Evolutionary conservation across 768 basidiomycete genomes (phyloP).

Genomic region (Tylopilus felleus): DNA sequence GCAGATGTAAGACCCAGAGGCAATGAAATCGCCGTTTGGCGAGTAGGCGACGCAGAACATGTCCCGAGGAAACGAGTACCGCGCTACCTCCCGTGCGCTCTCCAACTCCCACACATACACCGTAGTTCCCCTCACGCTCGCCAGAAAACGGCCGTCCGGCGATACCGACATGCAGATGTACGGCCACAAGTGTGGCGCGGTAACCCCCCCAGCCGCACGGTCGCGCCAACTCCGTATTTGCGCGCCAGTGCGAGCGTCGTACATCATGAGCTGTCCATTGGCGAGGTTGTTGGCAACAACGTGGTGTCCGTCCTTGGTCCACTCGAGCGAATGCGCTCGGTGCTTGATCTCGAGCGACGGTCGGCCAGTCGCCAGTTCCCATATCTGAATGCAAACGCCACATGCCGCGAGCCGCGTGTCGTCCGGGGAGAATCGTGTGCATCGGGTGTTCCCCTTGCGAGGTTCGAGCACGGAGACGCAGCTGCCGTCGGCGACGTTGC

Average conservation of each 20-base stretch:
- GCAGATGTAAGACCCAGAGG: conserved; percentile 16
- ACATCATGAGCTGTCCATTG: conserved; percentile 25
- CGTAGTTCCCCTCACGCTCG: conserved; percentile 19
- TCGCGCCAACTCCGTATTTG: conserved; percentile 24
- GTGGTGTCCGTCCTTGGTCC: conserved; percentile 20
- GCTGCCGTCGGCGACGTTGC: conserved; percentile 11
- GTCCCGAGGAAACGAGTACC: conserved; percentile 21
- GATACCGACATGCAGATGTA: conserved; percentile 25
- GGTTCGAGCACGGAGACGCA: conserved; percentile 19
- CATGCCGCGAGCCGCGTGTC: conserved; percentile 23
- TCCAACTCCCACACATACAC: conserved; percentile 20
- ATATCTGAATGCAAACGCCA: conserved; percentile 23
- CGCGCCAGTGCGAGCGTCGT: conserved; percentile 15
- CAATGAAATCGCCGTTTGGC: conserved; percentile 19
- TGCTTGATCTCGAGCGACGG: conserved; percentile 26
- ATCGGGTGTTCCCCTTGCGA: conserved; percentile 22
- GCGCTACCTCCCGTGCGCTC: conserved; percentile 11
- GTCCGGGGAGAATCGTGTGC: conserved; percentile 26
- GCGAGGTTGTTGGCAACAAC: conserved; percentile 23
- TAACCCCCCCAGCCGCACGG: not conserved
- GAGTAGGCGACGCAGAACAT: conserved; percentile 25
- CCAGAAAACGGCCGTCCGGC: conserved; percentile 13
- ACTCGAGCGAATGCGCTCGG: conserved; percentile 23
- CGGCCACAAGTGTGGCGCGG: conserved; percentile 18
- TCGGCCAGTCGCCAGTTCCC: conserved; percentile 17